Conservation (phyloP, 2,329 filamentous ascomycete species). For the Mollisia scopiformis region DNA sequence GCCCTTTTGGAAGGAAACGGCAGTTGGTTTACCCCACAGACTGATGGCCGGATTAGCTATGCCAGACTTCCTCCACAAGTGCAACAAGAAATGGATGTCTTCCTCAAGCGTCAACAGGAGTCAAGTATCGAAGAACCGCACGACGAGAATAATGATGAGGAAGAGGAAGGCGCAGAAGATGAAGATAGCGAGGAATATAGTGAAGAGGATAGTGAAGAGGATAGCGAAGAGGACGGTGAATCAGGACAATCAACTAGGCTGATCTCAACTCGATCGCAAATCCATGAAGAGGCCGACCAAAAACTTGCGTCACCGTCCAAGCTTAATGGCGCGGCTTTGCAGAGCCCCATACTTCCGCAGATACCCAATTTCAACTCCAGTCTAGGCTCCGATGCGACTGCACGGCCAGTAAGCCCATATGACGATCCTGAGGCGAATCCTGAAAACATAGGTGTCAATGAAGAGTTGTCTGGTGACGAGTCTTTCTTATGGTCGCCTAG, state of each 20-base stretch:
- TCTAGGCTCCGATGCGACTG: too few relatives aligned
- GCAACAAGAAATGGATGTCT: conserved; percentile 20
- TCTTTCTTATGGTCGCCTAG: not conserved
- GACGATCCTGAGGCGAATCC: not conserved
- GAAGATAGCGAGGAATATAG: too few relatives aligned
- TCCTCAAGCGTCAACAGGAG: not conserved
- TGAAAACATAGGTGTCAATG: not conserved
- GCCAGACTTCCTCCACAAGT: conserved; percentile 39
- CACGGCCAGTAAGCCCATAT: too few relatives aligned
- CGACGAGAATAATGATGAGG: not conserved
- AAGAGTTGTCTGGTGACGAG: not conserved
- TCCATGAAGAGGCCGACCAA: too few relatives aligned
- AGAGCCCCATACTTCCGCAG: too few relatives aligned
- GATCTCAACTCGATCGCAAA: too few relatives aligned
- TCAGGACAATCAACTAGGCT: too few relatives aligned
- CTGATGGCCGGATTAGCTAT: not conserved
- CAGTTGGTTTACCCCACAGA: conserved; percentile 39
- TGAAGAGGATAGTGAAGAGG: too few relatives aligned
- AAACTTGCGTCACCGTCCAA: too few relatives aligned
- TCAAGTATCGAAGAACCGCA: not conserved
- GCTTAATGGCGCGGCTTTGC: too few relatives aligned
- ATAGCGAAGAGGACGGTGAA: too few relatives aligned
- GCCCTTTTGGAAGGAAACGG: conserved; percentile 48
- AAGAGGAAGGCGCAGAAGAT: not conserved
- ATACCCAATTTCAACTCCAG: too few relatives aligned